Conservation (phyloP, 495 filamentous ascomycete genomes). For the Sphaerosporella brunnea region DNA sequence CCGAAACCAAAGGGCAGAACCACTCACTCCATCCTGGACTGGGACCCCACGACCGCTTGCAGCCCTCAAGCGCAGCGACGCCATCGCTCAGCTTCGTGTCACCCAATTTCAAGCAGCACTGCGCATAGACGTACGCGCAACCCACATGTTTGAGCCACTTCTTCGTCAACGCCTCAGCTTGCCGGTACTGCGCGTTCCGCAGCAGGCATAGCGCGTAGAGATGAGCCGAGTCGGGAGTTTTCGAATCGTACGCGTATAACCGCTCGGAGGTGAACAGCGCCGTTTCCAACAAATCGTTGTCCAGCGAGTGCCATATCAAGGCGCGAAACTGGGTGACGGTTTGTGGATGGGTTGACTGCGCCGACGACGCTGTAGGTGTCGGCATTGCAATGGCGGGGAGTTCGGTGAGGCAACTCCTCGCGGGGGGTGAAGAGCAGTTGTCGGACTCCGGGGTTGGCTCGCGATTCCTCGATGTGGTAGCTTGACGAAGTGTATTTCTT, state of each 20-base stretch:
- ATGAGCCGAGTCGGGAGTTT: slow-evolving; percentile 60
- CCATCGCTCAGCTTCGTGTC: slow-evolving; percentile 54
- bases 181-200: slow-evolving; percentile 56
- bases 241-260: slow-evolving; percentile 62
- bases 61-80: slow-evolving; percentile 58
- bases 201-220: slow-evolving; percentile 71
- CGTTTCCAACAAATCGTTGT: slow-evolving; percentile 71
- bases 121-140: slow-evolving; percentile 80
- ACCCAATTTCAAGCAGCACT: slow-evolving; percentile 61
- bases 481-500: slow-evolving; percentile 19
- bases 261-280: slow-evolving; percentile 84
- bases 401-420: neutral
- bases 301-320: slow-evolving; percentile 79
- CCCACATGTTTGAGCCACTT: slow-evolving; percentile 44
- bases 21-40: slow-evolving; percentile 32
- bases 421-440: neutral
- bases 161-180: slow-evolving; percentile 30
- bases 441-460: slow-evolving; percentile 1
- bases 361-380: slow-evolving; percentile 6
- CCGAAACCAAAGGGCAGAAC: slow-evolving; percentile 4
- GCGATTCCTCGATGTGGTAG: slow-evolving; percentile 7
- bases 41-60: slow-evolving; percentile 43
- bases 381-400: neutral
- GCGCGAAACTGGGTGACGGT: slow-evolving; percentile 62
- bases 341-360: slow-evolving; percentile 33